These are phyloP conservation scores for Fusarium caatingaense DNA, from an alignment of 2,329 filamentous ascomycete genomes.

Conservation along the genomic window DNA sequence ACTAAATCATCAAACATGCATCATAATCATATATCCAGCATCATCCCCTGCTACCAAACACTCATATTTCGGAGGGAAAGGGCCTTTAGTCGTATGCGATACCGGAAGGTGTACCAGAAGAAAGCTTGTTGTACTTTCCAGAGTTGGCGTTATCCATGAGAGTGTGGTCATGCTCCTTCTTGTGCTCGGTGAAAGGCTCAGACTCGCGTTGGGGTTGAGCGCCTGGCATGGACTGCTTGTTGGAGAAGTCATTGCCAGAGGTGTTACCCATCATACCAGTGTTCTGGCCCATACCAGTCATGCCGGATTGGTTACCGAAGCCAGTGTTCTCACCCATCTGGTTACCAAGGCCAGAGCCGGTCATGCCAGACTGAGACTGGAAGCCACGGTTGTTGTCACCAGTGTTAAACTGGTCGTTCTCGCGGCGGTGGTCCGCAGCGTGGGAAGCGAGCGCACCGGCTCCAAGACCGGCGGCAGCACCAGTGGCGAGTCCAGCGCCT, in stretches of 20 bases:
- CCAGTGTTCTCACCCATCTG: background rate
- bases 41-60: background rate
- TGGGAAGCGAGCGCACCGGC: conserved; percentile 23
- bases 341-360: background rate
- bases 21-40: background rate
- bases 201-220: background rate
- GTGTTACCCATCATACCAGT: background rate
- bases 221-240: background rate
- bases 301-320: background rate
- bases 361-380: background rate
- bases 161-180: background rate
- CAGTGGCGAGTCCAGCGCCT: background rate
- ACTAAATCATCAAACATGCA: background rate
- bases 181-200: background rate
- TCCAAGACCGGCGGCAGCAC: conserved; percentile 21
- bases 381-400: background rate
- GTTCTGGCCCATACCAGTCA: background rate
- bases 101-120: conserved; percentile 38
- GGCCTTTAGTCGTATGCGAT: conserved; percentile 1
- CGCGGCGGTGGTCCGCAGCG: background rate
- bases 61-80: rapidly evolving
- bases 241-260: background rate
- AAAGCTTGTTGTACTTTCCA: conserved; percentile 38
- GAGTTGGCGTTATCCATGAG: conserved; percentile 27
- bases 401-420: background rate